Evolutionary conservation across 148 eudicot species (phyloP).

Genomic region (Amaranthus hypochondriacus): DNA sequence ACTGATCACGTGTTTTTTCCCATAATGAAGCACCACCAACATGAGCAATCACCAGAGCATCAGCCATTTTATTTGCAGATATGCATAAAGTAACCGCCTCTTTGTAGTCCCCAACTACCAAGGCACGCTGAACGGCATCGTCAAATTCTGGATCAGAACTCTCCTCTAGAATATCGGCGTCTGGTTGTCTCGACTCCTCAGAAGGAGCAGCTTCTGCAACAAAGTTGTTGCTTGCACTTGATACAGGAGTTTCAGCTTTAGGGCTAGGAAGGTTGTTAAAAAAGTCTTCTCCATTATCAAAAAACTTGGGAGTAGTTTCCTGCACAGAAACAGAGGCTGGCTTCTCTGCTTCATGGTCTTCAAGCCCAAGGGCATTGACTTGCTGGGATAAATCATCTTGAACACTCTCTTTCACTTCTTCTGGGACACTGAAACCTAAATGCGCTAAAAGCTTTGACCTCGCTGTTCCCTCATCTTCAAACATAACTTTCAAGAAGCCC

Average conservation of each 20-base stretch:
- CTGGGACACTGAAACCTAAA: conserved; percentile 77
- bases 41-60: conserved; percentile 96
- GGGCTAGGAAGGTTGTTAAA: conserved; percentile 96
- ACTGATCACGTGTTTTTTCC: conserved; percentile 81
- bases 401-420: conserved; percentile 34
- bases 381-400: conserved; percentile 58
- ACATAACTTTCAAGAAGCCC: conserved; percentile 96
- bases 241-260: conserved; percentile 75
- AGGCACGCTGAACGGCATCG: conserved; percentile 85
- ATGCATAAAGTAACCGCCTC: conserved; percentile 85
- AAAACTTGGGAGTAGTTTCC: conserved; percentile 35
- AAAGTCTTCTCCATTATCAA: conserved; percentile 85
- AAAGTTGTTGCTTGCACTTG: conserved; percentile 48
- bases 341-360: conserved; percentile 40
- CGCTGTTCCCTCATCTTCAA: conserved; percentile 93
- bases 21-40: conserved; percentile 77
- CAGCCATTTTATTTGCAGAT: conserved; percentile 78
- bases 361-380: conserved; percentile 49
- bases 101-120: conserved; percentile 93
- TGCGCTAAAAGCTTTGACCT: conserved; percentile 82
- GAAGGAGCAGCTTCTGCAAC: conserved; percentile 37
- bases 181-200: conserved; percentile 43
- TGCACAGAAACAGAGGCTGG: conserved; percentile 35
- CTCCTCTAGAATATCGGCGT: conserved; percentile 51
- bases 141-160: conserved; percentile 58